These are phyloP conservation scores for Emydomyces testavorans DNA, from an alignment of 2,329 filamentous ascomycete species.

Conservation along the genomic window DNA sequence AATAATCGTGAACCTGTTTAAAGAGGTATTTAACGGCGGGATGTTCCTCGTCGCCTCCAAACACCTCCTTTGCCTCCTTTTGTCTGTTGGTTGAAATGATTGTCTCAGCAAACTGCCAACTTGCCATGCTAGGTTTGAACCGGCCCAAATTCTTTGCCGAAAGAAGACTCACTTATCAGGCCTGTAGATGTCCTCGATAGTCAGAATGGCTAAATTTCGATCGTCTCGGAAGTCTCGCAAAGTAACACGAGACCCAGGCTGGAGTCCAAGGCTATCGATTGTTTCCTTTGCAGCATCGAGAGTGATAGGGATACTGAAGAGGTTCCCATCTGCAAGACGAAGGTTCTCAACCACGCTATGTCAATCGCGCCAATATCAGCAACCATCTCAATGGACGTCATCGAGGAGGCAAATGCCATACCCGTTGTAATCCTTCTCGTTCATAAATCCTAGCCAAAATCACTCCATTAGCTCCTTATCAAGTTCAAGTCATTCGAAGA, in stretches of 20 bases:
- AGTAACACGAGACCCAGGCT: constrained; percentile 69
- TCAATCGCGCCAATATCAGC: too few relatives aligned
- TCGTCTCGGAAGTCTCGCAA: constrained; percentile 95
- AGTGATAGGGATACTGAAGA: constrained; percentile 96
- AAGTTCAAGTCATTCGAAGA: background rate
- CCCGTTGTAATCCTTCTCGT: constrained; percentile 91
- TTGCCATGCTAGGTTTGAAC: background rate
- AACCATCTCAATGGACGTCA: too few relatives aligned
- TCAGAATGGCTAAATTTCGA: constrained; percentile 88
- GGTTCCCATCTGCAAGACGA: constrained; percentile 74
- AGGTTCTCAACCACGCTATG: constrained; percentile 73
- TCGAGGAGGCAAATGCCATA: too few relatives aligned
- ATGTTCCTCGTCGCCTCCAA: constrained; percentile 82
- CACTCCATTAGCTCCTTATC: constrained; percentile 17
- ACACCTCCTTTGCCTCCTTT: constrained; percentile 86
- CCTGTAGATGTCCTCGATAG: constrained; percentile 86
- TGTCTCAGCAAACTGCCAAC: background rate
- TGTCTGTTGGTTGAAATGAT: constrained; percentile 40
- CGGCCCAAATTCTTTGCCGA: background rate
- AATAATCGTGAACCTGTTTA: constrained; percentile 70
- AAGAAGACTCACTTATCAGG: constrained; percentile 67
- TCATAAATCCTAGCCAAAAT: constrained; percentile 68
- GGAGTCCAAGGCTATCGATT: constrained; percentile 63
- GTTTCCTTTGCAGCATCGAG: constrained; percentile 68
- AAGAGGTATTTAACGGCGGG: constrained; percentile 86